Evolutionary conservation across 495 filamentous ascomycete genomes (phyloP).

Genomic region (Aspergillus avenaceus): DNA sequence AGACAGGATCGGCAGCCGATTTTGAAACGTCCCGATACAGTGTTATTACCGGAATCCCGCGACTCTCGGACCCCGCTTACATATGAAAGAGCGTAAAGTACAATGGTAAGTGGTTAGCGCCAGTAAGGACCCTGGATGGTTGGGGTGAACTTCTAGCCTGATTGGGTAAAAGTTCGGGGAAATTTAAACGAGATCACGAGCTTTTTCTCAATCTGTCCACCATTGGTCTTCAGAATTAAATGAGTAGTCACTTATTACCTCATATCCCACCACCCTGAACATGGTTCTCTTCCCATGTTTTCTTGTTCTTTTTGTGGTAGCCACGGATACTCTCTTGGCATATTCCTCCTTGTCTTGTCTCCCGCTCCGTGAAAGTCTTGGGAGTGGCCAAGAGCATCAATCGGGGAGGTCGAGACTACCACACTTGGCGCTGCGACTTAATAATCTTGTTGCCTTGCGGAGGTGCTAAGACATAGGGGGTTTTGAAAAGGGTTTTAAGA

Average conservation of each 20-base stretch:
- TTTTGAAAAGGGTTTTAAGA: too few species aligned
- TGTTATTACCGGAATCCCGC: neutral
- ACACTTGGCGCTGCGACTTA: neutral
- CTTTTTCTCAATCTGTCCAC: neutral
- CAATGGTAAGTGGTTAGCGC: neutral
- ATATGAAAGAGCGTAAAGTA: neutral
- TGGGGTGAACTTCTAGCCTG: neutral
- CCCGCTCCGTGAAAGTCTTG: conserved; percentile 8
- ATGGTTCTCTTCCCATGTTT: neutral
- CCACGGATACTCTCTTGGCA: conserved; percentile 8
- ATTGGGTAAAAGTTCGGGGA: neutral
- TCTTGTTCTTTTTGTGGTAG: neutral
- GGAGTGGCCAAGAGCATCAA: conserved; percentile 5
- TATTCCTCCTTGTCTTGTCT: neutral
- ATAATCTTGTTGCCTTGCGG: conserved; percentile 1
- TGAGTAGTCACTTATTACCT: neutral
- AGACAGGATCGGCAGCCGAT: neutral
- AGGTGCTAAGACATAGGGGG: too few species aligned
- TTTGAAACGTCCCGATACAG: conserved; percentile 2
- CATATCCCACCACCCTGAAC: neutral
- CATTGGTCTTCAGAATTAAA: neutral
- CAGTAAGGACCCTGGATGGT: neutral
- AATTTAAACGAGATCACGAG: conserved; percentile 1
- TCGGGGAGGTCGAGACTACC: neutral
- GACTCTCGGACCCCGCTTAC: conserved; percentile 8